Evolutionary conservation across 139 green algal species (phyloP).

Genomic region (Volvox africanus): DNA sequence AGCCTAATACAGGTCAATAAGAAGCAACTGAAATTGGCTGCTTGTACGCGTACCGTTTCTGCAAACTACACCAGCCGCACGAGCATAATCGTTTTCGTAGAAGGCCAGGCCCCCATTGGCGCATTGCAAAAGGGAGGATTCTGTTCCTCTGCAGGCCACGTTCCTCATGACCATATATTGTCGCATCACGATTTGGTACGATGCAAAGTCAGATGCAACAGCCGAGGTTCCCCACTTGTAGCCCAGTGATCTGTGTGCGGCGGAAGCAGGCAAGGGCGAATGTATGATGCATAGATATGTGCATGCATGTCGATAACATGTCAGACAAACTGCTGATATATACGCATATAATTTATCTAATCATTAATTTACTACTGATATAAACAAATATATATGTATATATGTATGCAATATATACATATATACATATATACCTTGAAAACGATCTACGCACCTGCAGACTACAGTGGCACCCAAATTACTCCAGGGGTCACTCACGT

Average conservation of each 20-base stretch:
- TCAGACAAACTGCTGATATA: too few species aligned
- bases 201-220: background rate
- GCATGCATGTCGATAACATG: too few species aligned
- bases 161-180: background rate
- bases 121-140: background rate
- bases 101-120: background rate
- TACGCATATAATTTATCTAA: too few species aligned
- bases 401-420: too few species aligned
- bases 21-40: too few species aligned
- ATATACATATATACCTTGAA: too few species aligned
- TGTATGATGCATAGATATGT: too few species aligned
- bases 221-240: background rate
- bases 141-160: background rate
- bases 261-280: too few species aligned
- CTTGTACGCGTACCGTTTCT: background rate
- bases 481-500: background rate
- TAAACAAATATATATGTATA: background rate
- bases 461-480: constrained; percentile 6
- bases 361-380: too few species aligned
- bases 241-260: background rate
- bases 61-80: background rate
- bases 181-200: background rate
- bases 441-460: constrained; percentile 6
- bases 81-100: background rate
- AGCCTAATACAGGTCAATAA: too few species aligned